Evolutionary conservation across 2,329 filamentous ascomycete species (phyloP).

Genomic region (Cladobotryum protrusum): DNA sequence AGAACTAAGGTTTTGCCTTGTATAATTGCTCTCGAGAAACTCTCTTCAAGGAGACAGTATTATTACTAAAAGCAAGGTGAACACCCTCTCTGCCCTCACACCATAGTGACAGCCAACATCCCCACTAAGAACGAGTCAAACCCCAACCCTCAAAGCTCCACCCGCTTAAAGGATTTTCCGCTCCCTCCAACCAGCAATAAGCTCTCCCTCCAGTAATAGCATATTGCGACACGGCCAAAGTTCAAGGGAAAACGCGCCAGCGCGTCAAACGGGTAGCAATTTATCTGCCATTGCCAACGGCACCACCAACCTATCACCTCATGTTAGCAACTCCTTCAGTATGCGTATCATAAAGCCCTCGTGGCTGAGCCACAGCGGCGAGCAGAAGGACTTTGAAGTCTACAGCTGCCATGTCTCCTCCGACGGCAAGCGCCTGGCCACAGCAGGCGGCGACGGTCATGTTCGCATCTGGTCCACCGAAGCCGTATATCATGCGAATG

Average conservation of each 20-base stretch:
- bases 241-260: slow-evolving; percentile 6
- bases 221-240: slow-evolving; percentile 4
- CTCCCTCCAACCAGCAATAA: background rate
- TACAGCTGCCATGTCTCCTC: slow-evolving; percentile 97
- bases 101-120: too few species aligned
- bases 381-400: slow-evolving; percentile 97
- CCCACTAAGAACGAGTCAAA: too few species aligned
- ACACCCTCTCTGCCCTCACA: too few species aligned
- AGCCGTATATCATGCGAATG: slow-evolving; percentile 74
- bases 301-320: slow-evolving; percentile 1
- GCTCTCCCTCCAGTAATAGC: background rate
- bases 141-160: too few species aligned
- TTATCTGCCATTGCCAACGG: background rate
- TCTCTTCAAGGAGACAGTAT: too few species aligned
- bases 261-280: slow-evolving; percentile 1
- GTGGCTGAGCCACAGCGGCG: slow-evolving; percentile 93
- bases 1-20: too few species aligned
- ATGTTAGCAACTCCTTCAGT: slow-evolving; percentile 16
- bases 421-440: slow-evolving; percentile 85
- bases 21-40: too few species aligned
- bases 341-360: slow-evolving; percentile 92
- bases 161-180: slow-evolving; percentile 9
- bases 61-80: too few species aligned
- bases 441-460: slow-evolving; percentile 93
- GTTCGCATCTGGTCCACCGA: slow-evolving; percentile 98